Percentiles rank a stretch among this genome's conserved stretches.
Conservation (phyloP, 805 yeast genomes). For the Candida namnaoensis region DNA sequence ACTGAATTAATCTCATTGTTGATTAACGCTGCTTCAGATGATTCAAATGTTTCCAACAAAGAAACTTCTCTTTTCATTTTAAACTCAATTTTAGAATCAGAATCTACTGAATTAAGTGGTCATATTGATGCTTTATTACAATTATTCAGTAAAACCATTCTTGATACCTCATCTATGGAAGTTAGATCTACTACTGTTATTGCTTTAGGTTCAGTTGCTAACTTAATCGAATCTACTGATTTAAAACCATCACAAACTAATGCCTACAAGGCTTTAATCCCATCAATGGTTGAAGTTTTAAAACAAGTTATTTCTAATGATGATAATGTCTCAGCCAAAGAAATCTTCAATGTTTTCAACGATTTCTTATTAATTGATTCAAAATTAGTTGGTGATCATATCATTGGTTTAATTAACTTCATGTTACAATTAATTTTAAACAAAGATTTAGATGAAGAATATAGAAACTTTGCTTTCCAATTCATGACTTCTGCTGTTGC, state of each 20-base stretch:
- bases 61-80: conserved; percentile 81
- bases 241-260: conserved; percentile 36
- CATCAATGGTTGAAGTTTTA: conserved; percentile 74
- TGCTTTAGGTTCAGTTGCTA: conserved; percentile 63
- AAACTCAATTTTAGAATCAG: conserved; percentile 67
- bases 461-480: conserved; percentile 75
- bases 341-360: conserved; percentile 78
- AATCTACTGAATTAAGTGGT: conserved; percentile 46
- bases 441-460: conserved; percentile 64
- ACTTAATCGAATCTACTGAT: conserved; percentile 53
- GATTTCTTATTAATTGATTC: conserved; percentile 70
- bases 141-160: conserved; percentile 61
- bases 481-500: conserved; percentile 74
- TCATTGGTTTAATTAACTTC: conserved; percentile 60
- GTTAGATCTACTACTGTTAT: conserved; percentile 78
- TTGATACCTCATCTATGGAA: conserved; percentile 50
- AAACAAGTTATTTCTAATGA: conserved; percentile 61
- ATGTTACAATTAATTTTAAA: conserved; percentile 71
- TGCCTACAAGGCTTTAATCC: conserved; percentile 59
- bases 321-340: conserved; percentile 65
- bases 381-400: conserved; percentile 67
- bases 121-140: conserved; percentile 61
- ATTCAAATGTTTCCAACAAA: conserved; percentile 42
- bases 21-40: conserved; percentile 55
- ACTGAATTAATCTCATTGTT: conserved; percentile 64